These are phyloP conservation scores for Cichorium intybus DNA, from an alignment of 140 eudicot species.

Conservation along the genomic window DNA sequence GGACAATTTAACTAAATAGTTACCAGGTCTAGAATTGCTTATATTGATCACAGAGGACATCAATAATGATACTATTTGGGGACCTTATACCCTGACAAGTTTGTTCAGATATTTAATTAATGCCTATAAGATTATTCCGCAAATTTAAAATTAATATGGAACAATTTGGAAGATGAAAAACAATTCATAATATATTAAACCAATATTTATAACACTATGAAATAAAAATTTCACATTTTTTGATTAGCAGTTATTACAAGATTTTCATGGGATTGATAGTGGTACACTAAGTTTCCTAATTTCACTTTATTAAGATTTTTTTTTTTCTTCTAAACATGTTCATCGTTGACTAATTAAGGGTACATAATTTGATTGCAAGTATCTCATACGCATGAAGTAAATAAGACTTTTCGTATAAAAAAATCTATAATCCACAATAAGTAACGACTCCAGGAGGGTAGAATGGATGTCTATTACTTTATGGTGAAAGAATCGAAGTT, in stretches of 20 bases:
- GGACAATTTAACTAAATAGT: neutral
- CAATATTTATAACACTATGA: neutral
- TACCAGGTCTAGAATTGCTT: neutral
- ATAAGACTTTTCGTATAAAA: neutral
- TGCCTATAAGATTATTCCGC: neutral
- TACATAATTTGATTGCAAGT: too few relatives aligned
- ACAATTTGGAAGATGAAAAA: neutral
- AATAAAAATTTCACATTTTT: too few relatives aligned
- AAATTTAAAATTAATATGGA: too few relatives aligned
- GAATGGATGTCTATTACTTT: too few relatives aligned
- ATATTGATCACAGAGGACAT: too few relatives aligned
- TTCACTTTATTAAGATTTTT: neutral
- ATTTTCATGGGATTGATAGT: neutral
- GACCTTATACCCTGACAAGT: neutral
- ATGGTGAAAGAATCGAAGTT: neutral
- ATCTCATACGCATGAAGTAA: too few relatives aligned
- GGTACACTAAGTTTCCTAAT: neutral
- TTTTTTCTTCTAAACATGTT: neutral
- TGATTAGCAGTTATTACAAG: neutral
- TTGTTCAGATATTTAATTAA: neutral
- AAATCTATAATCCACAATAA: neutral
- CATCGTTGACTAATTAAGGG: too few relatives aligned
- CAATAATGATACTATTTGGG: neutral
- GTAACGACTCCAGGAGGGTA: neutral
- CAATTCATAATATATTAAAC: neutral